A percentile compares a stretch with the other conserved stretches of the same genome.
Conservation (phyloP, 768 basidiomycete species). For the Mycena haematopus region DNA sequence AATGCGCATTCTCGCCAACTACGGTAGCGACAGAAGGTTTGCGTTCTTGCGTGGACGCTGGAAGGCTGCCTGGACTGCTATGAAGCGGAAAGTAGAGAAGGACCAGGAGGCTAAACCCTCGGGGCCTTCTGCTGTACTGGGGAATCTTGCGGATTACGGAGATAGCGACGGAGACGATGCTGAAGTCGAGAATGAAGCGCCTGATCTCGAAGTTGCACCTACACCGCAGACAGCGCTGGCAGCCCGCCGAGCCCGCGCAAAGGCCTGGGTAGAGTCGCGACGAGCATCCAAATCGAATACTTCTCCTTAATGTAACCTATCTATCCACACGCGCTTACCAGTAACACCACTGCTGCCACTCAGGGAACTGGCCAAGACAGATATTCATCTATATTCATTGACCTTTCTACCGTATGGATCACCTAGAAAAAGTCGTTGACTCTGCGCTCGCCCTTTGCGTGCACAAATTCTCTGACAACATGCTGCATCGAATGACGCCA, state of each 20-base stretch:
- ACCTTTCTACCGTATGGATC: constrained; percentile 25
- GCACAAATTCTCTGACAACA: constrained; percentile 14
- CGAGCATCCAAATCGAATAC: constrained; percentile 35
- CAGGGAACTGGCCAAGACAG: constrained; percentile 20
- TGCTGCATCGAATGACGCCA: background rate
- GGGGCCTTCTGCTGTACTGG: constrained; percentile 44
- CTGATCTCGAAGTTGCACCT: constrained; percentile 31
- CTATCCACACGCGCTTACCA: background rate
- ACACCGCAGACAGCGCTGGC: constrained; percentile 3
- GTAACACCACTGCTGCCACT: constrained; percentile 26
- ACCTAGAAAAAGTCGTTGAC: constrained; percentile 28
- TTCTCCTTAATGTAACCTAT: background rate
- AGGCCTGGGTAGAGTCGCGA: constrained; percentile 63
- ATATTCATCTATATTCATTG: constrained; percentile 27
- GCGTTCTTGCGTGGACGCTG: constrained; percentile 83
- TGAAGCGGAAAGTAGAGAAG: constrained; percentile 54
- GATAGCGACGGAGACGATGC: constrained; percentile 56
- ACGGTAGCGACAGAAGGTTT: constrained; percentile 80
- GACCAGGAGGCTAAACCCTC: constrained; percentile 38
- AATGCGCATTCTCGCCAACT: constrained; percentile 87
- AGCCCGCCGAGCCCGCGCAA: constrained; percentile 50
- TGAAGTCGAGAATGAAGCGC: constrained; percentile 34
- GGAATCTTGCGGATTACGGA: constrained; percentile 64
- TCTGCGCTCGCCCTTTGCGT: constrained; percentile 10
- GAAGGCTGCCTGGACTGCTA: constrained; percentile 64